These are phyloP conservation scores for Penicillium aurantiogriseum DNA, from an alignment of 2,329 filamentous ascomycete species.

Conservation along the genomic window DNA sequence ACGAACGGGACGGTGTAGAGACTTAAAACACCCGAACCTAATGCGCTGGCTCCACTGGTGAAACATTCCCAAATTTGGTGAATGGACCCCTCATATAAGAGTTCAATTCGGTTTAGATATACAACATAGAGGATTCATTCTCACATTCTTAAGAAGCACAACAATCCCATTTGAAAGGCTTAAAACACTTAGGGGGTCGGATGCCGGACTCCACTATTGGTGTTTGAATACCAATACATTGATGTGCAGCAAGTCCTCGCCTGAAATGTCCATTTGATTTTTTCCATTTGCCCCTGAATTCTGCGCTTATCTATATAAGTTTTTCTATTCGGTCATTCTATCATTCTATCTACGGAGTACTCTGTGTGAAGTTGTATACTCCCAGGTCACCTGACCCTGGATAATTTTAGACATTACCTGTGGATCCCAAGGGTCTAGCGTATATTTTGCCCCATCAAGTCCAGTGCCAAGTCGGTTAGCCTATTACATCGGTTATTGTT, in stretches of 20 bases:
- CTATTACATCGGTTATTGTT: neutral
- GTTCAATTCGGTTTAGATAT: neutral
- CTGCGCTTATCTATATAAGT: neutral
- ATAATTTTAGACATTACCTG: neutral
- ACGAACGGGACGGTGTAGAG: no score
- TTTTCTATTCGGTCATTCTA: neutral
- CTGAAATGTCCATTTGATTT: neutral
- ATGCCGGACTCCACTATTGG: neutral
- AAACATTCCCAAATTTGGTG: slow-evolving; percentile 21
- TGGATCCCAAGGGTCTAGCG: neutral
- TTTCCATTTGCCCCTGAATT: neutral
- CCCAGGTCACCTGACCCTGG: neutral
- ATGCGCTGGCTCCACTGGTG: slow-evolving; percentile 17
- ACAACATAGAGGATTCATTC: slow-evolving; percentile 8
- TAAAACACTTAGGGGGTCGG: neutral
- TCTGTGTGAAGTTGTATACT: neutral
- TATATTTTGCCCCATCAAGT: neutral
- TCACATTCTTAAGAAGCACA: slow-evolving; percentile 15
- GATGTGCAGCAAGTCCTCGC: neutral
- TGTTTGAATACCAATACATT: neutral
- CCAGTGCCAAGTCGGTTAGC: neutral
- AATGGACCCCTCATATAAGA: neutral
- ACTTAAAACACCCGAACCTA: slow-evolving; percentile 17
- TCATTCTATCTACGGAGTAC: neutral
- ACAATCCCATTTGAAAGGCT: slow-evolving; percentile 1